These are phyloP conservation scores for Leccinellum rugosiceps DNA, from an alignment of 768 basidiomycete species.

Conservation along the genomic window DNA sequence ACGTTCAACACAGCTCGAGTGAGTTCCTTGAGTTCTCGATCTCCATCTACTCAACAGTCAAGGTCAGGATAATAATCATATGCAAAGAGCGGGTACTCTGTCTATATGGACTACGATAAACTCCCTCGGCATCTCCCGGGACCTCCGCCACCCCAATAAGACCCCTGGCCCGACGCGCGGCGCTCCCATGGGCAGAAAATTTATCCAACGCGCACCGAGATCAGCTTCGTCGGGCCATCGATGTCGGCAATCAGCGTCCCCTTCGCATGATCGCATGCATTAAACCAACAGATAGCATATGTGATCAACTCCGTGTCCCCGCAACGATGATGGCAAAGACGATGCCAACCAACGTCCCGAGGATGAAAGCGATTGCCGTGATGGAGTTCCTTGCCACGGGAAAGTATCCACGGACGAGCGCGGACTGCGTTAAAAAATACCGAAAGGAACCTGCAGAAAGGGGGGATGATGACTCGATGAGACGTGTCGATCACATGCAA, in stretches of 20 bases:
- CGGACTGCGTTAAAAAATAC: conserved; percentile 53
- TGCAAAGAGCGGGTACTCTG: background rate
- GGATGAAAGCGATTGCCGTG: conserved; percentile 38
- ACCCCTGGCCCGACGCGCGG: background rate
- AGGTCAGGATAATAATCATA: too few species aligned
- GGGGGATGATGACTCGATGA: background rate
- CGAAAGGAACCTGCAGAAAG: conserved; percentile 40
- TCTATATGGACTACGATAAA: background rate
- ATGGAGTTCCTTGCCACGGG: conserved; percentile 50
- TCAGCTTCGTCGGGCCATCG: background rate
- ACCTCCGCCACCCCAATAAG: background rate
- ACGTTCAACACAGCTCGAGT: background rate
- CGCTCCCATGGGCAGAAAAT: background rate
- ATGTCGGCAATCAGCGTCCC: background rate
- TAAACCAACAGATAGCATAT: background rate
- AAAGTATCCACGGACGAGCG: conserved; percentile 48
- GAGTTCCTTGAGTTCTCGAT: background rate
- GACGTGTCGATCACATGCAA: background rate
- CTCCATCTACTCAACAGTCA: background rate
- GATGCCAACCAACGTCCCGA: conserved; percentile 40
- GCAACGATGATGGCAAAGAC: conserved; percentile 43
- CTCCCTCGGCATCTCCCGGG: background rate
- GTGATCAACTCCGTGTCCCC: conserved; percentile 11
- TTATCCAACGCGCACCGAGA: background rate
- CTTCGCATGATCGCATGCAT: background rate